Evolutionary conservation across 495 filamentous ascomycete genomes (phyloP).

Genomic region (Daldinia bambusicola): DNA sequence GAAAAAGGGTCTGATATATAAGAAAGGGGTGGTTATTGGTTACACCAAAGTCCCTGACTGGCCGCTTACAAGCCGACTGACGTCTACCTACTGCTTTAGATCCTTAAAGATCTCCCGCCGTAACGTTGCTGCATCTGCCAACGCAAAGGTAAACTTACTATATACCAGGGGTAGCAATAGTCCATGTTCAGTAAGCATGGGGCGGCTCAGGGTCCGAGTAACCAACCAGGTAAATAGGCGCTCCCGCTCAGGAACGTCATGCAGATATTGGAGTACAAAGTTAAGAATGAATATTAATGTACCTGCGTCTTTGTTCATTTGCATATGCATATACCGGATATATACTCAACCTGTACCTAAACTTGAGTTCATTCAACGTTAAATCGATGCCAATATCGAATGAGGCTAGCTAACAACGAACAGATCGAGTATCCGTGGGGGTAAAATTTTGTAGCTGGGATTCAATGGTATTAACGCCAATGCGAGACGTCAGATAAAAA

Average conservation of each 20-base stretch:
- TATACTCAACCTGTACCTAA: not conserved
- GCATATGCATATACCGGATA: constrained; percentile 18
- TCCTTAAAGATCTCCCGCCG: constrained; percentile 41
- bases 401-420: constrained; percentile 17
- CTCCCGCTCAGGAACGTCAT: constrained; percentile 15
- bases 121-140: constrained; percentile 43
- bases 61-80: constrained; percentile 36
- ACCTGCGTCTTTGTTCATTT: constrained; percentile 12
- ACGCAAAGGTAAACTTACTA: constrained; percentile 26
- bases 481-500: constrained; percentile 4
- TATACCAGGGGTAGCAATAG: constrained; percentile 34
- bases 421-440: not conserved
- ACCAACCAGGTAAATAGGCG: constrained; percentile 20
- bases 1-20: constrained; percentile 32
- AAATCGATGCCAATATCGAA: constrained; percentile 10
- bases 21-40: constrained; percentile 32
- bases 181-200: constrained; percentile 22
- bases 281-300: constrained; percentile 1
- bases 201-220: constrained; percentile 8
- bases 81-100: constrained; percentile 35
- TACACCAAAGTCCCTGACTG: constrained; percentile 35
- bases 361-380: not conserved
- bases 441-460: not conserved
- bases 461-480: not conserved
- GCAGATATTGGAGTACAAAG: constrained; percentile 11